Percentiles rank a stretch among this genome's conserved stretches.
These are phyloP conservation scores for Lentinus brumalis DNA, from an alignment of 768 basidiomycete genomes.

Conservation along the genomic window DNA sequence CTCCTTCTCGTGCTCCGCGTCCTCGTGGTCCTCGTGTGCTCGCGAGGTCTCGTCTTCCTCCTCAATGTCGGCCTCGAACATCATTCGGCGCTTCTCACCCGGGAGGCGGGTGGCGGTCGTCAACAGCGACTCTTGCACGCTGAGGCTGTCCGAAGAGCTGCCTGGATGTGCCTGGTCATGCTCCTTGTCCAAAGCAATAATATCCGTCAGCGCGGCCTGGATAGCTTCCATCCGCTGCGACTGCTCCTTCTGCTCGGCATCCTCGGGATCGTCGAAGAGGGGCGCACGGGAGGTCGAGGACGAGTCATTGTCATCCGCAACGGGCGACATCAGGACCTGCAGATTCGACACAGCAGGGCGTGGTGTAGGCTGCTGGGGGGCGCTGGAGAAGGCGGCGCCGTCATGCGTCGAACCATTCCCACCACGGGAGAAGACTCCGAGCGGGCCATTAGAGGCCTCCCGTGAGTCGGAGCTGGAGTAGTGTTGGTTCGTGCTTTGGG, in stretches of 20 bases:
- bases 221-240: constrained; percentile 93
- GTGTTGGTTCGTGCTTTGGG: not conserved
- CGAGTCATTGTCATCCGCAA: constrained; percentile 52
- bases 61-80: constrained; percentile 41
- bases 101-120: not conserved
- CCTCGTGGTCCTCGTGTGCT: constrained; percentile 38
- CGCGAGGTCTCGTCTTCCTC: constrained; percentile 41
- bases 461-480: not conserved
- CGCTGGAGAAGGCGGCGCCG: constrained; percentile 8
- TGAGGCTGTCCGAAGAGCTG: constrained; percentile 14
- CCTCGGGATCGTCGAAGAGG: constrained; percentile 81
- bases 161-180: constrained; percentile 26
- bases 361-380: constrained; percentile 7
- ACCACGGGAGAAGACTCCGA: constrained; percentile 25
- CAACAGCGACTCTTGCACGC: constrained; percentile 8
- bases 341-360: constrained; percentile 56
- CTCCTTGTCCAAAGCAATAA: constrained; percentile 83
- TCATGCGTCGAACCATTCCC: constrained; percentile 1
- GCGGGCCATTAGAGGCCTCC: constrained; percentile 6
- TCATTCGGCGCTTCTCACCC: constrained; percentile 14
- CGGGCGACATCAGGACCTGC: constrained; percentile 81
- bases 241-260: constrained; percentile 55
- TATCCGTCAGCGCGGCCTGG: constrained; percentile 93
- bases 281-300: constrained; percentile 63
- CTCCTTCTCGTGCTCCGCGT: constrained; percentile 43